Conservation (phyloP, 768 basidiomycete genomes). For the Pisolithus tinctorius region DNA sequence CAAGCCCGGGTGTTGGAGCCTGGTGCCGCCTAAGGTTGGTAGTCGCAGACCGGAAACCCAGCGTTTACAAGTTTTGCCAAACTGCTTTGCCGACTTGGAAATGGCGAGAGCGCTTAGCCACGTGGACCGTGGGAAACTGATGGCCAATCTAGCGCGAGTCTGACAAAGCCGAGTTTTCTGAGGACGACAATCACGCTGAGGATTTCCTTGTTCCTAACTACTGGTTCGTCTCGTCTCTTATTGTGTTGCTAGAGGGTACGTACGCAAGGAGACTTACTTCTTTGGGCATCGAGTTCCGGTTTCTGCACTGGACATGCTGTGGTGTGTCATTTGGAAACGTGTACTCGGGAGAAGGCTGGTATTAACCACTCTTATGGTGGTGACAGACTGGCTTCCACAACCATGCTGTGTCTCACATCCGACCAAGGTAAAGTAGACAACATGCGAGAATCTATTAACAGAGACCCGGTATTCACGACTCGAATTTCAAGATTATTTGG, state of each 20-base stretch:
- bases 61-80: conserved; percentile 3
- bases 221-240: not conserved
- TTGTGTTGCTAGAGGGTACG: too few relatives aligned
- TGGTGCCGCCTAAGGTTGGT: conserved; percentile 3
- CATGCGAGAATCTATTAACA: not conserved
- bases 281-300: too few relatives aligned
- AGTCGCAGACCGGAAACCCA: conserved; percentile 4
- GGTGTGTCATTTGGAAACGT: too few relatives aligned
- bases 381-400: too few relatives aligned
- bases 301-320: too few relatives aligned
- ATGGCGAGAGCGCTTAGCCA: conserved; percentile 9
- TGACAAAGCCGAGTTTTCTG: not conserved
- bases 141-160: not conserved
- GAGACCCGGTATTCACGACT: not conserved
- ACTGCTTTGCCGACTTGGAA: conserved; percentile 9
- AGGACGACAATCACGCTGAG: not conserved
- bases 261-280: too few relatives aligned
- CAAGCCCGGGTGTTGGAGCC: conserved; percentile 10
- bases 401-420: not conserved
- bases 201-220: too few relatives aligned
- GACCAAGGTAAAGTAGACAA: too few relatives aligned
- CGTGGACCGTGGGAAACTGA: conserved; percentile 10
- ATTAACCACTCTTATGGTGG: too few relatives aligned
- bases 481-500: not conserved
- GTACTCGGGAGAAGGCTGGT: too few relatives aligned